These are phyloP conservation scores for Clitopilus passeckerianus DNA, from an alignment of 768 basidiomycete species.

Conservation along the genomic window DNA sequence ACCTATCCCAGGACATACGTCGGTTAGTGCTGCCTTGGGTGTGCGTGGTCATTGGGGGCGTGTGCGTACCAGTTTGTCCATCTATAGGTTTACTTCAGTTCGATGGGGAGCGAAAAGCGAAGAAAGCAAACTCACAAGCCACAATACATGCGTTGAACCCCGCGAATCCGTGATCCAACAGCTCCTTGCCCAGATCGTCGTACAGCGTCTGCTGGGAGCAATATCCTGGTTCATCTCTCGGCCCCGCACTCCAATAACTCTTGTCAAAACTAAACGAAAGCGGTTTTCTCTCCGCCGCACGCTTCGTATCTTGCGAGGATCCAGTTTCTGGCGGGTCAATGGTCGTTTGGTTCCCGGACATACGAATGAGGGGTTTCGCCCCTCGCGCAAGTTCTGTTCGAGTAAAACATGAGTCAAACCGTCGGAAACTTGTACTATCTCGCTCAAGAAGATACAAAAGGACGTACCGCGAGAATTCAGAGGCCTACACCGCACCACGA, in stretches of 20 bases:
- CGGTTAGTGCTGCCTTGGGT: conserved; percentile 1
- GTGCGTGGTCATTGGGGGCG: background rate
- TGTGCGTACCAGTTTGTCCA: conserved; percentile 78
- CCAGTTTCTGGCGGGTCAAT: conserved; percentile 85
- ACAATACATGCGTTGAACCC: conserved; percentile 99
- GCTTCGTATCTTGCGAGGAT: conserved; percentile 63
- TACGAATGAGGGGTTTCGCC: conserved; percentile 90
- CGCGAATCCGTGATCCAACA: conserved; percentile 91
- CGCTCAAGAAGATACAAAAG: background rate
- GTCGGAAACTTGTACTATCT: background rate
- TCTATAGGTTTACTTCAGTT: conserved; percentile 24
- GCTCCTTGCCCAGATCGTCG: conserved; percentile 89
- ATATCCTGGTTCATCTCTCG: conserved; percentile 84
- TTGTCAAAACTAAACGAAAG: conserved; percentile 96
- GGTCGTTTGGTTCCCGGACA: conserved; percentile 92
- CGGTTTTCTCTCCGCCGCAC: conserved; percentile 85
- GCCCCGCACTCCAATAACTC: conserved; percentile 94
- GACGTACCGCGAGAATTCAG: conserved; percentile 88
- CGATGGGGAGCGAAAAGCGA: background rate
- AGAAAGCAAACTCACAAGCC: conserved; percentile 71
- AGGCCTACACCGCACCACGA: conserved; percentile 93
- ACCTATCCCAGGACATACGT: conserved; percentile 35
- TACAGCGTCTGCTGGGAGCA: conserved; percentile 94
- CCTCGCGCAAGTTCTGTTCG: conserved; percentile 83
- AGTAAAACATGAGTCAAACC: background rate